Conservation (phyloP, 768 basidiomycete species). For the Nidula microcarpa region DNA sequence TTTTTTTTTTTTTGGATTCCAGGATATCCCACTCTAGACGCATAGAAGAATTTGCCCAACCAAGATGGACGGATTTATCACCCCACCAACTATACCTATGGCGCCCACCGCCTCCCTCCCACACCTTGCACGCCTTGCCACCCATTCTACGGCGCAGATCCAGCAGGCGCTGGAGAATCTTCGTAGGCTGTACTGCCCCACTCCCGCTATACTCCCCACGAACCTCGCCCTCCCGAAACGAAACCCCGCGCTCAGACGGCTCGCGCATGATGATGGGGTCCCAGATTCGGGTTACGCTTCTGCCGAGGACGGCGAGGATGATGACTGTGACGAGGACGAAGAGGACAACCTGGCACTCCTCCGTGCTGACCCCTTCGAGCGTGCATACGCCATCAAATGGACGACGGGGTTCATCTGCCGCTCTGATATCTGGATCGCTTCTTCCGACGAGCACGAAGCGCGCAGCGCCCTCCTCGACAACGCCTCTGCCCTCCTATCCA, state of each 20-base stretch:
- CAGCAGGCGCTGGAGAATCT: constrained; percentile 39
- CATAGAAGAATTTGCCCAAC: constrained; percentile 8
- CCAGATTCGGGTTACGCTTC: constrained; percentile 82
- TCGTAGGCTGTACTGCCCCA: constrained; percentile 49
- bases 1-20: constrained; percentile 5
- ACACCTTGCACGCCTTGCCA: constrained; percentile 40
- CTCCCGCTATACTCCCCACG: constrained; percentile 19
- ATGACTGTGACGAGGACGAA: constrained; percentile 17
- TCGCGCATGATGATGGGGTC: constrained; percentile 38
- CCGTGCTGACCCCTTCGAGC: constrained; percentile 64
- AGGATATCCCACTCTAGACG: constrained; percentile 6
- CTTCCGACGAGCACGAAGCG: constrained; percentile 27
- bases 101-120: constrained; percentile 57
- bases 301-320: constrained; percentile 57
- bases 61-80: constrained; percentile 2
- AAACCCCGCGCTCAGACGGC: constrained; percentile 13
- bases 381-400: constrained; percentile 69
- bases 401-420: constrained; percentile 65
- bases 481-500: constrained; percentile 53
- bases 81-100: constrained; percentile 11
- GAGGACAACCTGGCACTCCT: constrained; percentile 39
- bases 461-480: constrained; percentile 49
- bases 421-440: constrained; percentile 48
- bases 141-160: constrained; percentile 30
- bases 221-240: constrained; percentile 22